phyloP scores from a whole-genome alignment of 129 eudicot genomes.

The Pulicaria dysenterica region DNA sequence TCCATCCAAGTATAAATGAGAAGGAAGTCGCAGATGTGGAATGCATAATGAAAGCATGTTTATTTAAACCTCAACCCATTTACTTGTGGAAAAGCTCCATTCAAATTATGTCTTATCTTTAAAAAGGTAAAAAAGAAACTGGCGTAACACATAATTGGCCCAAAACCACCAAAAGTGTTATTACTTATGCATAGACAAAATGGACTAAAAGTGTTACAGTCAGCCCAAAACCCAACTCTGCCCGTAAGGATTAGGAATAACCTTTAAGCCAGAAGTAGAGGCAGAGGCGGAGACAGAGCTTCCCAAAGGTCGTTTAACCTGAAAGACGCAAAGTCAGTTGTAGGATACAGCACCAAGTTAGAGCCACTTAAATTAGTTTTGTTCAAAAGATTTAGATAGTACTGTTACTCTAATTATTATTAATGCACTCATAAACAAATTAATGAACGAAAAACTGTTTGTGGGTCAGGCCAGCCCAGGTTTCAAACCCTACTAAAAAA shows the following conservation, averaged over 20 bases:
- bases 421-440: background rate
- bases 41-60: no score
- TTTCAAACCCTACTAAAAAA: background rate
- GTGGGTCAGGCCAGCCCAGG: background rate
- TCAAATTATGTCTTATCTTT: background rate
- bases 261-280: conserved; percentile 58
- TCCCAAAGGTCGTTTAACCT: conserved; percentile 28
- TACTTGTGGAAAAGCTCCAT: background rate
- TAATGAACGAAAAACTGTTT: background rate
- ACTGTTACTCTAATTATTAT: background rate
- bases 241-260: background rate
- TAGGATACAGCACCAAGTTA: background rate
- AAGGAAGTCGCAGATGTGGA: no score
- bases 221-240: background rate
- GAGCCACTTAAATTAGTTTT: background rate
- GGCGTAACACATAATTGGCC: background rate
- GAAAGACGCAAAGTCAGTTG: conserved; percentile 2
- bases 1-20: background rate
- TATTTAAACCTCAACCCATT: no score
- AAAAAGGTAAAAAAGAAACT: background rate
- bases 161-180: background rate
- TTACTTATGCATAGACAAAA: background rate
- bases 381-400: background rate
- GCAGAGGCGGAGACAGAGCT: conserved; percentile 41
- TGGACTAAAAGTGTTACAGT: background rate